Conservation (phyloP, 2,329 filamentous ascomycete genomes). For the Pseudocercospora fijiensis region DNA sequence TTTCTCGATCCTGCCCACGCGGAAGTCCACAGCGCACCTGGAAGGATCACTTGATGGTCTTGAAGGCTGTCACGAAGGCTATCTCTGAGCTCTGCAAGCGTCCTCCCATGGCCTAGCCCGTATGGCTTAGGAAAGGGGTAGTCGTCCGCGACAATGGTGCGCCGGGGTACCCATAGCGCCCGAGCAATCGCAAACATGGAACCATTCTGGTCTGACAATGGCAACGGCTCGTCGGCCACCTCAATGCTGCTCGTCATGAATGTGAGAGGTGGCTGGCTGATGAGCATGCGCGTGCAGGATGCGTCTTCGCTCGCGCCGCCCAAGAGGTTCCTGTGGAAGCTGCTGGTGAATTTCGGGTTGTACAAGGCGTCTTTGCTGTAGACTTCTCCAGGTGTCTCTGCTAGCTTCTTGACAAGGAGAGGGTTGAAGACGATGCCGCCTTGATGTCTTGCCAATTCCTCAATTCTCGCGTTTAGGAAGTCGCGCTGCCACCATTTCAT, state of each 20-base stretch:
- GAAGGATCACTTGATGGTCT: background rate
- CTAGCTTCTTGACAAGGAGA: background rate
- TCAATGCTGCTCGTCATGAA: background rate
- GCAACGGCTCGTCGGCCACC: background rate
- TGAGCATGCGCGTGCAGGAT: background rate
- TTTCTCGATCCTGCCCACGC: background rate
- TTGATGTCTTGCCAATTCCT: background rate
- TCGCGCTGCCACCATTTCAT: background rate
- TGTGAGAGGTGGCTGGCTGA: background rate
- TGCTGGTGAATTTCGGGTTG: background rate
- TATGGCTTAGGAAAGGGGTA: background rate
- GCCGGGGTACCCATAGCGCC: background rate
- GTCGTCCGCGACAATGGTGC: background rate
- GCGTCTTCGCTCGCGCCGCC: background rate
- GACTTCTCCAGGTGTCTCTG: background rate
- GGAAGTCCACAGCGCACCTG: background rate
- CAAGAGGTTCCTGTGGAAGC: background rate
- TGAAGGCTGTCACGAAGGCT: background rate
- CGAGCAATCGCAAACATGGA: background rate
- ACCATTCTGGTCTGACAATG: background rate
- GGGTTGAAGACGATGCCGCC: background rate
- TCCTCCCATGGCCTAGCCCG: background rate
- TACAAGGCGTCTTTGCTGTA: background rate
- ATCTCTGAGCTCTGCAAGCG: background rate
- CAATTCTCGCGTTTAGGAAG: fast-evolving